Base-by-base conservation (phyloP, 768 basidiomycete genomes). In the Phaffia australis region DNA sequence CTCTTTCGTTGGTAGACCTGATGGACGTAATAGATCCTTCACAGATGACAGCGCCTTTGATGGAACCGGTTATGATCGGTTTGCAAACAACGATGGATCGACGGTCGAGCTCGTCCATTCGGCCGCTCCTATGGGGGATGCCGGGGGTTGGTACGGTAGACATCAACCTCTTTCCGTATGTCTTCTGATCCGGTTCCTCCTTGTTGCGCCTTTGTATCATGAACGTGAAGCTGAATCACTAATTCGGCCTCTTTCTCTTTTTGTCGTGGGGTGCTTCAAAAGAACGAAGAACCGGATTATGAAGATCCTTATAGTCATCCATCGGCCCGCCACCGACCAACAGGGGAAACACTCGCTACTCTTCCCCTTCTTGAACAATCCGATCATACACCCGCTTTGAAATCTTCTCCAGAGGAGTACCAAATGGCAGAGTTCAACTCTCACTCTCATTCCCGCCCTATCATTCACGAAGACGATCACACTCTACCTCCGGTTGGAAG, bases 31-130 rank as follows among this genome's bases (percentile, higher is more conserved):
- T 16, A 54, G 66, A 1, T 57, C 29, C 15, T 50, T 25, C 56
- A 62, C 66, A 3, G 47, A 63, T 35, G 27, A 46, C 32, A 52
- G 50, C 25, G 51, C 25, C 3, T 30, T 55, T 2, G 51, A 35
- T n/a, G n/a, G 27, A 14, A 27, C 23, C 15, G 21, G 42, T 9
- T 19, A 18, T 25, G 25, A 46, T 59, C 25, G 50, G 23, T 15
- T 16, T 19, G 27, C 47, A 0, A 21, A 35, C 19, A 55, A 48
- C 52, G 66, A 62, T 42, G 35, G 35, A 19, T 62, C 55, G 11
- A 60, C 54, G 47, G 59, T 61, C 23, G 66, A 60, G 16, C 64
- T 65, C 18, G 50, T 65, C n/a, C 57, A 65, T 16, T 65, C 64
- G 50, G 64, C 64, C 1, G 64, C 64, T 2, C 58, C 58, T 8